A percentile compares a stretch with the other conserved stretches of the same genome.
Conservation (phyloP, 352 stramenopile genomes). For the Globisporangium rhizosaccharum region DNA sequence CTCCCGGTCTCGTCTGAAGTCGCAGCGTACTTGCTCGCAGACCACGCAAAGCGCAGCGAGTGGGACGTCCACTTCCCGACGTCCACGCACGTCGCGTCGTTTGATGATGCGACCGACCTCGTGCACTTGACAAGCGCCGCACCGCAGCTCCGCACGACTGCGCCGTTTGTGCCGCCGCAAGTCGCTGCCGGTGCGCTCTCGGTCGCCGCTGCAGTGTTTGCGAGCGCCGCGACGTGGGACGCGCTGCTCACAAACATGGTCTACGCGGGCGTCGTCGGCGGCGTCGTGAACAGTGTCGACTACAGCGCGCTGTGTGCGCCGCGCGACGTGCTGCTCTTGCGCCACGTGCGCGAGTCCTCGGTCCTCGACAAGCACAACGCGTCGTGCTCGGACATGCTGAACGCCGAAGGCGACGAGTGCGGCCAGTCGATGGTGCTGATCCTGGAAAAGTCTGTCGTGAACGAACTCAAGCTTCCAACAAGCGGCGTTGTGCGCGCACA, state of each 20-base stretch:
- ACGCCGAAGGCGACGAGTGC: constrained; percentile 39
- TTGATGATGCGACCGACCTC: constrained; percentile 70
- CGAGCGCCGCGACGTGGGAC: constrained; percentile 36
- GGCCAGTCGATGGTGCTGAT: constrained; percentile 63
- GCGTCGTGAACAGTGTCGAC: constrained; percentile 41
- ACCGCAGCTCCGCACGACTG: constrained; percentile 36
- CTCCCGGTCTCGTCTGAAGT: constrained; percentile 63
- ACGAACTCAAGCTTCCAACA: constrained; percentile 53
- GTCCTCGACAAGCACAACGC: constrained; percentile 36
- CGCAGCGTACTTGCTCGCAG: constrained; percentile 49
- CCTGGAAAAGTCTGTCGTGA: constrained; percentile 75
- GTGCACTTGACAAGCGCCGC: constrained; percentile 58
- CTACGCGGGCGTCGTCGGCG: constrained; percentile 44
- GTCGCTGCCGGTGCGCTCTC: too few relatives aligned
- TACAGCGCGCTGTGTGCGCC: constrained; percentile 44
- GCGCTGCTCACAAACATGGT: constrained; percentile 38
- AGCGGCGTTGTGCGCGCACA: constrained; percentile 46
- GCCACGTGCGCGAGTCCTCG: constrained; percentile 65
- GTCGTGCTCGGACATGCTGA: constrained; percentile 20
- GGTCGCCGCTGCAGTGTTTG: constrained; percentile 30
- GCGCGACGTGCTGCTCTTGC: constrained; percentile 67
- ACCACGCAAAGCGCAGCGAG: constrained; percentile 63
- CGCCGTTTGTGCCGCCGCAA: constrained; percentile 28
- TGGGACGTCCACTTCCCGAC: constrained; percentile 75
- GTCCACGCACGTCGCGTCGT: constrained; percentile 58